Conservation (phyloP, 2,329 filamentous ascomycete genomes). For the Colletotrichum echinochloae region DNA sequence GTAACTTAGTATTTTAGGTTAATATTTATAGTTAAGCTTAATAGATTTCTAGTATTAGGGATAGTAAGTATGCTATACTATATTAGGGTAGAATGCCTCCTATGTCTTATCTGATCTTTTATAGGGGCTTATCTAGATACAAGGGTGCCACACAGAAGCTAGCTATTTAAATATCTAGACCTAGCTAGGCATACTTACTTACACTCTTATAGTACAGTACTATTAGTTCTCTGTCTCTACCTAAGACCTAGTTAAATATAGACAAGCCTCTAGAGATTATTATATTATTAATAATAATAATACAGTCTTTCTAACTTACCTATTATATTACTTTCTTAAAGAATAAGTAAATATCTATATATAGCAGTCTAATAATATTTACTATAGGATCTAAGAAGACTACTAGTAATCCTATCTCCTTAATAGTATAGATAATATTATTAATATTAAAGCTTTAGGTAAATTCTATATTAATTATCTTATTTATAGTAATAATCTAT, state of each 20-base stretch:
- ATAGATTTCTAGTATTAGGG: neutral
- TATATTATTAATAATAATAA: slow-evolving; percentile 3
- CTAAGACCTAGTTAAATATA: neutral
- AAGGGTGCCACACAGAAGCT: slow-evolving; percentile 6
- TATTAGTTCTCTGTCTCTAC: neutral
- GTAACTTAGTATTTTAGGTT: neutral
- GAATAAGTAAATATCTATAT: neutral
- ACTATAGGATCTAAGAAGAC: slow-evolving; percentile 9
- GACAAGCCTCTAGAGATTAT: slow-evolving; percentile 7
- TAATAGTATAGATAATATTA: neutral
- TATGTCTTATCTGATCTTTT: neutral
- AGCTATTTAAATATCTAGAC: slow-evolving; percentile 8
- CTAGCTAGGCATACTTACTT: slow-evolving; percentile 8
- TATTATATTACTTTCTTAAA: neutral
- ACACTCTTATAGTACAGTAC: slow-evolving; percentile 10
- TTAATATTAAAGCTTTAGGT: neutral
- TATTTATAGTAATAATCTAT: neutral
- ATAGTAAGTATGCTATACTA: neutral
- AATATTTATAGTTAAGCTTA: neutral
- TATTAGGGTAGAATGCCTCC: slow-evolving; percentile 1
- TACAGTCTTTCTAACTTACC: neutral
- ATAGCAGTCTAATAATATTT: slow-evolving; percentile 4
- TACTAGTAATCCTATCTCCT: slow-evolving; percentile 5
- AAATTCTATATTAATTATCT: slow-evolving; percentile 9
- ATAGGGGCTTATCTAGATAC: neutral